Conservation (phyloP, 108 stramenopile genomes). For the Aurantiochytrium sp. region DNA sequence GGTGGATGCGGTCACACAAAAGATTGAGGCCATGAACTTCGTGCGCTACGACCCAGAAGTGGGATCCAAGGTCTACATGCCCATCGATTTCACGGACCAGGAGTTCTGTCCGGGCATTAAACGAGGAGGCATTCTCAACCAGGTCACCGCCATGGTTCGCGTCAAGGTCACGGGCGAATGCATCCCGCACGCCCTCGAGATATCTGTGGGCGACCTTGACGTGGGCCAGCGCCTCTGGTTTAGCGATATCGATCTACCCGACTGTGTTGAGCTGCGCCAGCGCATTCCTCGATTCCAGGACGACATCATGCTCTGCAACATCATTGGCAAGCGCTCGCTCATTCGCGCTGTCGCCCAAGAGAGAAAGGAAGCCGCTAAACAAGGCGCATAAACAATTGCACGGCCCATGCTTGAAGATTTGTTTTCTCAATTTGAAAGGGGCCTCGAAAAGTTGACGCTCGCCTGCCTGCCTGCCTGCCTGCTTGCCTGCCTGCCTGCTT, state of each 20-base stretch:
- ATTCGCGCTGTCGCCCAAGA: background rate
- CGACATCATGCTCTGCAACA: background rate
- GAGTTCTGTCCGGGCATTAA: background rate
- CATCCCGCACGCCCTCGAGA: background rate
- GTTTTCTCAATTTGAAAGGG: too few relatives aligned
- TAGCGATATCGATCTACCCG: background rate
- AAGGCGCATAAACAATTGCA: background rate
- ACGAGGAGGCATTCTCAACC: background rate
- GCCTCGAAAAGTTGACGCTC: too few relatives aligned
- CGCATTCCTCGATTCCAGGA: background rate
- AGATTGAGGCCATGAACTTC: background rate
- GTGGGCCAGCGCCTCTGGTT: conserved; percentile 15
- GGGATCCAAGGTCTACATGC: background rate
- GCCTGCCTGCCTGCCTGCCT: too few relatives aligned
- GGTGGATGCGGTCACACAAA: background rate
- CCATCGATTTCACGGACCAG: background rate
- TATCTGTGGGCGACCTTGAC: background rate
- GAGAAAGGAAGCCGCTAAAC: background rate
- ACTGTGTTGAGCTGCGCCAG: background rate
- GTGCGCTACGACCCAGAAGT: background rate
- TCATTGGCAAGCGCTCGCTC: conserved; percentile 11
- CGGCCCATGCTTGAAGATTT: too few relatives aligned
- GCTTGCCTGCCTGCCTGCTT: too few relatives aligned
- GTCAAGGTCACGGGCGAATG: background rate
- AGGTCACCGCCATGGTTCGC: background rate